Base-by-base conservation (phyloP, 1,284 basidiomycete genomes). In the Rhodotorula sp. region DNA sequence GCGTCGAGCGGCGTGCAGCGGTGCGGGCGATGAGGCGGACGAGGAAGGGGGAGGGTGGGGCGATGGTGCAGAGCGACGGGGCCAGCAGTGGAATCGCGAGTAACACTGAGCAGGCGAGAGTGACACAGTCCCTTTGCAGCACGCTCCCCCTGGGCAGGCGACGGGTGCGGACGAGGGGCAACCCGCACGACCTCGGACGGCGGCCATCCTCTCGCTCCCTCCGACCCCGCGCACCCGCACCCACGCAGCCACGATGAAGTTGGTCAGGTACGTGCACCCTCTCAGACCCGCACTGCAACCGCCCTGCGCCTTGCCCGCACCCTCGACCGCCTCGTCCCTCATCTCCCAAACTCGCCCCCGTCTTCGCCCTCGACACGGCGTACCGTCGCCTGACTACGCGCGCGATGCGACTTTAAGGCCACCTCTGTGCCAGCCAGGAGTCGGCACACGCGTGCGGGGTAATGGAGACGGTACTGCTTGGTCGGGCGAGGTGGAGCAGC, bases 171-270 rank as follows among this genome's bases (percentile, higher is more conserved):
- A 5, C 34, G 34, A 34, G 23, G 49, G 49, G 49, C 21, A 50
- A 8, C 21, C n/a, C 49, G 49, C 49, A 4, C 49, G 48, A 23
- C 34, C 34, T 34, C 5, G 34, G 34, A 34, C 34, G 34, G 5
- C 34, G 34, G 27, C 55, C 13, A 34, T 57, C 25, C 34, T 23
- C 42, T 49, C 57, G 4, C 19, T 27, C 56, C 50, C 34, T 25
- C 60, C 1, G 27, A 52, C 14, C 63, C 54, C 23, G 23, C 23
- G 23, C 49, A 10, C 57, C 60, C 14, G 45, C 41, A 46, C 61
- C 25, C 21, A n/a, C 25, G 10, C 46, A 9, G 34, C 16, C 81
- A 82, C 59, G 68, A 83, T 83, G 83, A 83, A 83, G 82, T 81
- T 83, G 80, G 83, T 83, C 80, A 81, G 82, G 82, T 82, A 41